Evolutionary conservation across 805 yeast genomes (phyloP).

Genomic region (Yarrowia sp.): DNA sequence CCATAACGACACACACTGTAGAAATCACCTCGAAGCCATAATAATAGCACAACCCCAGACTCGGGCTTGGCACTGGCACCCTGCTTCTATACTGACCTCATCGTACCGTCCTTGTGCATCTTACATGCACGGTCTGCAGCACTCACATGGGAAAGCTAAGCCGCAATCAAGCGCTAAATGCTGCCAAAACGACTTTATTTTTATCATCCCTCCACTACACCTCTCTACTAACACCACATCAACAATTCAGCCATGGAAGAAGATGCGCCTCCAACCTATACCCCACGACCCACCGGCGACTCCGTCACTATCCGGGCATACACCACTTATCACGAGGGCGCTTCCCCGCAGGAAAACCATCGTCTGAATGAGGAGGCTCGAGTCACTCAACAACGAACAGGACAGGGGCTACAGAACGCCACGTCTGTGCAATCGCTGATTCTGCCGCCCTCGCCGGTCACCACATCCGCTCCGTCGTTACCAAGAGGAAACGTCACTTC

Average conservation of each 20-base stretch:
- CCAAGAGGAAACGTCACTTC: background rate
- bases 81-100: background rate
- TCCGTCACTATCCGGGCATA: conserved; percentile 19
- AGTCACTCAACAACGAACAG: background rate
- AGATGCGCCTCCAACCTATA: conserved; percentile 13
- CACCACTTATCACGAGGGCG: conserved; percentile 17
- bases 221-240: background rate
- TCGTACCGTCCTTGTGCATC: background rate
- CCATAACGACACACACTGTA: background rate
- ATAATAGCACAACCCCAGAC: too few species aligned
- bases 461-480: background rate
- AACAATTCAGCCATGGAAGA: conserved; percentile 3
- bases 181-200: background rate
- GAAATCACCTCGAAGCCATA: background rate
- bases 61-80: background rate
- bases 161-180: conserved; percentile 3
- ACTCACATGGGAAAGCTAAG: background rate
- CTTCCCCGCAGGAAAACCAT: conserved; percentile 19
- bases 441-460: background rate
- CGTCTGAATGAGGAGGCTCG: background rate
- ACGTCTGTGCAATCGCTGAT: conserved; percentile 4
- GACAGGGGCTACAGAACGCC: background rate
- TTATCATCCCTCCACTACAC: background rate
- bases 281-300: conserved; percentile 4
- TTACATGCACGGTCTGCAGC: background rate